Evolutionary conservation across 2,329 filamentous ascomycete species (phyloP).

Genomic region (Alternaria brassicae): DNA sequence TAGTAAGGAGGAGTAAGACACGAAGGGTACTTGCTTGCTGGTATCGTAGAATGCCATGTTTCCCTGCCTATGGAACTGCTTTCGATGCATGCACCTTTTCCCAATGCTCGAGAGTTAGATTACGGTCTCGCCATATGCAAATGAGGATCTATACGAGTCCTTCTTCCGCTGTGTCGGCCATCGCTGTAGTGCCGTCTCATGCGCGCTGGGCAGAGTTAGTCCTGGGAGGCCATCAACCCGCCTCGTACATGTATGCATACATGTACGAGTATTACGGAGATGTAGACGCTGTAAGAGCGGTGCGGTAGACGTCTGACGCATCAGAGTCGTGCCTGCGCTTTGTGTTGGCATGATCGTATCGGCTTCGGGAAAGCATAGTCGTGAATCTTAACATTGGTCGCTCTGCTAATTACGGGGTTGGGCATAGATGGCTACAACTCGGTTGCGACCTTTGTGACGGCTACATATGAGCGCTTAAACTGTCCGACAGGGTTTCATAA

Average conservation of each 20-base stretch:
- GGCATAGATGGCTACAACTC: background rate
- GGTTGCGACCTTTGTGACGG: background rate
- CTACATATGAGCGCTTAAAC: background rate
- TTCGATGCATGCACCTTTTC: conserved; percentile 44
- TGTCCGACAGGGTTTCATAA: background rate
- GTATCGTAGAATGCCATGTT: conserved; percentile 45
- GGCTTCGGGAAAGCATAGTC: background rate
- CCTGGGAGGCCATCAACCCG: background rate
- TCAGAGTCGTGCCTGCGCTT: background rate
- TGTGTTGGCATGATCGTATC: background rate
- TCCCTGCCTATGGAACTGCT: conserved; percentile 45
- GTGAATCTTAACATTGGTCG: background rate
- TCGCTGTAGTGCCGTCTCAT: background rate
- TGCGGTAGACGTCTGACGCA: background rate
- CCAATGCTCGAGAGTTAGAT: conserved; percentile 45
- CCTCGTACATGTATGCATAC: background rate
- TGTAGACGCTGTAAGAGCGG: background rate
- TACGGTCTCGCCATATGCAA: conserved; percentile 10
- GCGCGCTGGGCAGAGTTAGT: background rate
- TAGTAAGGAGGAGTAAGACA: background rate
- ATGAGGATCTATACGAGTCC: conserved; percentile 23
- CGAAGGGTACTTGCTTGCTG: conserved; percentile 35
- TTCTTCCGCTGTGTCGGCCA: conserved; percentile 1
- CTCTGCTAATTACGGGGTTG: background rate
- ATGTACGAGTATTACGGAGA: background rate